Evolutionary conservation across 176 grass and related monocot species (phyloP).

Genomic region (Oryza glumipatula): DNA sequence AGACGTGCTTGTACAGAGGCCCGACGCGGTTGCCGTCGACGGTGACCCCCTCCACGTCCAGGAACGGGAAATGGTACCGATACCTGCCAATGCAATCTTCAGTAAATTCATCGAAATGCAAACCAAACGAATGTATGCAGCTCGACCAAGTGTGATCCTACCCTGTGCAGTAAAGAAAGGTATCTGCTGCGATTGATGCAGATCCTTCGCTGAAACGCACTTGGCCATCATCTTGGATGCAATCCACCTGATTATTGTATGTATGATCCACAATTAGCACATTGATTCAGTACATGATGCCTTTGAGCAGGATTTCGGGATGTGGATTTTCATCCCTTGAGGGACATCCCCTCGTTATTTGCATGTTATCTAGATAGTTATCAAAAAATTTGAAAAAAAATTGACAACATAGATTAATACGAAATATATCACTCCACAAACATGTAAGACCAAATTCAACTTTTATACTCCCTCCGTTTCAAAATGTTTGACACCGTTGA

Average conservation of each 20-base stretch:
- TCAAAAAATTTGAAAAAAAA: too few species aligned
- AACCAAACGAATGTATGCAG: neutral
- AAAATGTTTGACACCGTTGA: too few species aligned
- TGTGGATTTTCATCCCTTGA: too few species aligned
- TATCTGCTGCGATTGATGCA: slow-evolving; percentile 33
- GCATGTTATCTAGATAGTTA: too few species aligned
- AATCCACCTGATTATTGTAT: slow-evolving; percentile 39
- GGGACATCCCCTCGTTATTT: too few species aligned
- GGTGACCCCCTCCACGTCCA: slow-evolving; percentile 45
- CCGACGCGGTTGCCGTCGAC: slow-evolving; percentile 57
- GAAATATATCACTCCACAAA: too few species aligned
- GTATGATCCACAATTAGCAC: neutral
- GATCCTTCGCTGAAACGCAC: slow-evolving; percentile 48
- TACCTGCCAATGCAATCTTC: slow-evolving; percentile 13
- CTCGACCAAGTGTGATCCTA: neutral
- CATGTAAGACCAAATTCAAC: too few species aligned
- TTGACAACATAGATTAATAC: too few species aligned
- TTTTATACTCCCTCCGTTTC: too few species aligned
- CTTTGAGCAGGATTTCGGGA: neutral
- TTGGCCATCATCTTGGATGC: slow-evolving; percentile 38
- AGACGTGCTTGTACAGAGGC: slow-evolving; percentile 59
- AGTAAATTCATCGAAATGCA: neutral
- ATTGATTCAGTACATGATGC: neutral
- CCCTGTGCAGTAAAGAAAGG: slow-evolving; percentile 68
- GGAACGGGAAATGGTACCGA: slow-evolving; percentile 58